Percentiles rank a stretch among this genome's conserved stretches.
These are phyloP conservation scores for Xerocomus spinulosus DNA, from an alignment of 768 basidiomycete genomes.

Conservation along the genomic window DNA sequence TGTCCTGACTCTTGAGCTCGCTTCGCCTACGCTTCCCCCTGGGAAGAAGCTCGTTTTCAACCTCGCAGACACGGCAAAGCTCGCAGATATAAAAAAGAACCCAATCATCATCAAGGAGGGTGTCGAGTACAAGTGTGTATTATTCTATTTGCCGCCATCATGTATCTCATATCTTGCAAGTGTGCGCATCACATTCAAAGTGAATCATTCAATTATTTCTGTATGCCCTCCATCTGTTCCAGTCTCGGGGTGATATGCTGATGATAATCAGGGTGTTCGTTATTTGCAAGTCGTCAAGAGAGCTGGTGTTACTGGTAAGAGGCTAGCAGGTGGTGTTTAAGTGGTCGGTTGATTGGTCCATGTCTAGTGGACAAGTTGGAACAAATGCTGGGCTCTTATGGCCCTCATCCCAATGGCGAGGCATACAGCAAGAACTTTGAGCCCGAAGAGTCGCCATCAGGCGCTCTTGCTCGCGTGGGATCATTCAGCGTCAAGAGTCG, in stretches of 20 bases:
- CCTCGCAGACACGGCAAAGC: conserved; percentile 42
- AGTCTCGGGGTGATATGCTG: conserved; percentile 3
- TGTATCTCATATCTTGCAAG: conserved; percentile 33
- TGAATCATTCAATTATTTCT: conserved; percentile 87
- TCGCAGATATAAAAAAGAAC: conserved; percentile 67
- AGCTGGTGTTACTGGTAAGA: conserved; percentile 62
- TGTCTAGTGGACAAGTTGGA: conserved; percentile 82
- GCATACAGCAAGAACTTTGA: conserved; percentile 76
- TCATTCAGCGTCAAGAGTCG: conserved; percentile 74
- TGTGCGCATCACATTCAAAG: conserved; percentile 77
- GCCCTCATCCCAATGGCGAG: conserved; percentile 60
- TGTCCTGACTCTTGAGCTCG: conserved; percentile 72
- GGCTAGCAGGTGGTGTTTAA: not conserved
- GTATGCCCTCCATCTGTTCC: conserved; percentile 35
- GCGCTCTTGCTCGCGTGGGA: conserved; percentile 79
- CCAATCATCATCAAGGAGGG: conserved; percentile 80
- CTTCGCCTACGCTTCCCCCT: conserved; percentile 62
- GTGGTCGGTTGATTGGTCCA: conserved; percentile 3
- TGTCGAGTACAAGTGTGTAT: conserved; percentile 75
- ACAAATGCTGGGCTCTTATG: conserved; percentile 93
- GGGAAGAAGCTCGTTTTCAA: conserved; percentile 65
- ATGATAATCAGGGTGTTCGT: conserved; percentile 56
- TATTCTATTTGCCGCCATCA: not conserved
- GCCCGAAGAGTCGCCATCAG: conserved; percentile 67
- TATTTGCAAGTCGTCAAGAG: conserved; percentile 90